Base-by-base conservation (phyloP, 257 asterid species). In the Apocynum venetum region DNA sequence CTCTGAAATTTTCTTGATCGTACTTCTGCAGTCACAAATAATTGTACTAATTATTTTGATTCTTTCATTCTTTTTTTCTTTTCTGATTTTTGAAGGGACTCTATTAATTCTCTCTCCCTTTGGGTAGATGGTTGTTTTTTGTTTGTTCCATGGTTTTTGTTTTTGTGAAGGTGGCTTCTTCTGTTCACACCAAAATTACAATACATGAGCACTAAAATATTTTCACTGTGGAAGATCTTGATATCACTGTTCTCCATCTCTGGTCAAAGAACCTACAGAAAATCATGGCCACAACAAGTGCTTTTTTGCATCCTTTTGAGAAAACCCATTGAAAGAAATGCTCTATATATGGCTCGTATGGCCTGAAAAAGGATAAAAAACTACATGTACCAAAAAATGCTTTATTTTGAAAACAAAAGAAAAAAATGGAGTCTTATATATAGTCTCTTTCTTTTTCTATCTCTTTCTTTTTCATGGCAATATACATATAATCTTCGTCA, bases 1-100 rank as follows among this genome's bases (percentile, higher is more conserved):
- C 52, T 70, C 81, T 76, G 80, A 72, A 71, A 64, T 70, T 75
- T 51, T 41, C 80, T 71, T 71, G 59, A 70, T 83, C 76, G 83
- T 85, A 83, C 85, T 65, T 55, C 65, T 51, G 74, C 85, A 69
- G 56, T 82, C 68, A 73, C 83, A 81, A 78, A 83, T 78, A 70
- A 83, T 76, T 81, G 82, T 74, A 79, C 83, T 63, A 41, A 80
- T 68, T 25, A 25, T 25, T 77, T 68, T 75, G 67, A 49, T 72
- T 59, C 55, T 44, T 35, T 14, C 48, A 3, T 19, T 55, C 6
- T 14, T 19, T 10, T 12, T 46, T 13, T 31, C 7, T 40, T 1
- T 38, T 53, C 15, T 9, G 14, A 12, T 11, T n/a, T 19, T 57
- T 20, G 35, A 56, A 57, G 64, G 36, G 64, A 36, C 7, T 1